Conservation (phyloP, 495 filamentous ascomycete species). For the Cetradonia linearis region DNA sequence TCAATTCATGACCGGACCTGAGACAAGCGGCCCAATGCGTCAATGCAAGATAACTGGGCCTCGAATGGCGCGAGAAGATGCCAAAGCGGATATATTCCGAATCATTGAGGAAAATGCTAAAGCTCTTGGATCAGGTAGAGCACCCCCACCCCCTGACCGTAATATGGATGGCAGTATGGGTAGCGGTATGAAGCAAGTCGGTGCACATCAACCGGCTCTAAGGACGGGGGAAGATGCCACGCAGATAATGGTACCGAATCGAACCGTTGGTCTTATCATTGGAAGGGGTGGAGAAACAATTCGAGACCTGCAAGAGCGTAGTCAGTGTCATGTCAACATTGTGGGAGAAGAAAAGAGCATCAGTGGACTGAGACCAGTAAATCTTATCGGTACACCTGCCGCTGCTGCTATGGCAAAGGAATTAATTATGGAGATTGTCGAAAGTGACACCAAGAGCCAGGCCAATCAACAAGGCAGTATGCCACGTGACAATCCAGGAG, state of each 20-base stretch:
- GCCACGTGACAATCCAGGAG: constrained; percentile 13
- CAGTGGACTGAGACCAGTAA: constrained; percentile 72
- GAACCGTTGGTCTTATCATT: constrained; percentile 77
- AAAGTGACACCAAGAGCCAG: constrained; percentile 63
- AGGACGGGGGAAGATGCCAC: constrained; percentile 63
- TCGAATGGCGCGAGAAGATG: constrained; percentile 53
- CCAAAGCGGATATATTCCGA: constrained; percentile 62
- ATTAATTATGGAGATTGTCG: constrained; percentile 76
- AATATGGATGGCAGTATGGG: constrained; percentile 12
- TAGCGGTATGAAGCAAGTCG: constrained; percentile 22
- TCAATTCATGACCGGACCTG: constrained; percentile 68
- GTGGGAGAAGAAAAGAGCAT: constrained; percentile 77
- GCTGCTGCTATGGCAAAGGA: constrained; percentile 62
- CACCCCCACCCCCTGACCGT: constrained; percentile 19
- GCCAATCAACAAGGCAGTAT: constrained; percentile 24
- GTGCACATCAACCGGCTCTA: constrained; percentile 39
- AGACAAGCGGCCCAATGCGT: constrained; percentile 51
- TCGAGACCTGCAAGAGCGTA: constrained; percentile 78
- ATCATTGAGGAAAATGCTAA: constrained; percentile 78
- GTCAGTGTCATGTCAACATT: constrained; percentile 80
- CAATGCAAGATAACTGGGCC: constrained; percentile 69
- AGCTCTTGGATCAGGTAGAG: constrained; percentile 32
- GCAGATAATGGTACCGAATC: constrained; percentile 84
- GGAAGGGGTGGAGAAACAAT: constrained; percentile 79
- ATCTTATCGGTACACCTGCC: constrained; percentile 62